Conservation (phyloP, 495 filamentous ascomycete genomes). For the Evansstolkia leycettana region DNA sequence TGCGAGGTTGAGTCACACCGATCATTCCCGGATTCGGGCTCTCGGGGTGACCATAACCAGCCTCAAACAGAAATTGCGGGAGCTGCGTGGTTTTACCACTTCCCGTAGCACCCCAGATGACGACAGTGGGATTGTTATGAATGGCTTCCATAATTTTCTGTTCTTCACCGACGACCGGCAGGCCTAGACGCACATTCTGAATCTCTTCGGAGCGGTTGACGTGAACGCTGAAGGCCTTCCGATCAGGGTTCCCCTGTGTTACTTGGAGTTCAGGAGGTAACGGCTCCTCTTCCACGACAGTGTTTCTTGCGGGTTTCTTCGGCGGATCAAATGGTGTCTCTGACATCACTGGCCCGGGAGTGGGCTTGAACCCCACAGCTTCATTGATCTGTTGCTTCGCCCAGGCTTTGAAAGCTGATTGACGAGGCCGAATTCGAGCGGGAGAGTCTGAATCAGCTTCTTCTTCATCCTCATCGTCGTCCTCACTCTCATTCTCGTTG, state of each 20-base stretch:
- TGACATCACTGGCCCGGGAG: slow-evolving; percentile 20
- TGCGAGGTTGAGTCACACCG: slow-evolving; percentile 84
- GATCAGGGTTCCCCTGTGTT: slow-evolving; percentile 41
- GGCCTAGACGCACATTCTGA: slow-evolving; percentile 60
- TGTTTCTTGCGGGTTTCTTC: slow-evolving; percentile 20
- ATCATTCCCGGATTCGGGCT: slow-evolving; percentile 83
- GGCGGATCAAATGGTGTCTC: slow-evolving; percentile 16
- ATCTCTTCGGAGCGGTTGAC: slow-evolving; percentile 63
- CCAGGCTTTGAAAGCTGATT: slow-evolving; percentile 88
- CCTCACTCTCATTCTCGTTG: slow-evolving; percentile 11
- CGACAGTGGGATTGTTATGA: slow-evolving; percentile 71
- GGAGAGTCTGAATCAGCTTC: slow-evolving; percentile 18
- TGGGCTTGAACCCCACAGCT: slow-evolving; percentile 49
- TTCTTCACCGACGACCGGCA: slow-evolving; percentile 89
- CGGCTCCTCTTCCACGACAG: slow-evolving; percentile 58
- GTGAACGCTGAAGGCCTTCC: slow-evolving; percentile 65
- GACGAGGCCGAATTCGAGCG: slow-evolving; percentile 26
- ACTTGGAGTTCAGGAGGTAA: slow-evolving; percentile 61
- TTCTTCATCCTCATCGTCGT: slow-evolving; percentile 16
- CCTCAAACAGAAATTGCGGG: slow-evolving; percentile 90
- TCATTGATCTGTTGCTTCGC: slow-evolving; percentile 76
- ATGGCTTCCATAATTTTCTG: slow-evolving; percentile 98
- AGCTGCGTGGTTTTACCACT: slow-evolving; percentile 97
- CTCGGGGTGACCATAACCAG: slow-evolving; percentile 70
- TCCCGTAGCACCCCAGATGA: slow-evolving; percentile 93